A percentile compares a stretch with the other conserved stretches of the same genome.
Evolutionary conservation across 1,139 yeast genomes (phyloP).

Genomic region (Suhomyces choctaworum): DNA sequence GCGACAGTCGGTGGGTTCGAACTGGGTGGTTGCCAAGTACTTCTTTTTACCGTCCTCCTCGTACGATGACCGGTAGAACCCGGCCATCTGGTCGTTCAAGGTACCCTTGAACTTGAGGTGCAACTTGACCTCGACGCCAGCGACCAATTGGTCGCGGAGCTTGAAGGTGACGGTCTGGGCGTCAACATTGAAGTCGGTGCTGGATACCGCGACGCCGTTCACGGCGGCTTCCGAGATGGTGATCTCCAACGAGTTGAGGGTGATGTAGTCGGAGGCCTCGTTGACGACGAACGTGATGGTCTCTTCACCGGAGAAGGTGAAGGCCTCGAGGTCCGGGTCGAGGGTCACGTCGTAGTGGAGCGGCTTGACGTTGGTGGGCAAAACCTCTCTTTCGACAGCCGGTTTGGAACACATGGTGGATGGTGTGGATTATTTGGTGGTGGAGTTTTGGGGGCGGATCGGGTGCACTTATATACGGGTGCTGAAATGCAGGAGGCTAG

Average conservation of each 20-base stretch:
- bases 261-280: conserved; percentile 51
- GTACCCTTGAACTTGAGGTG: conserved; percentile 64
- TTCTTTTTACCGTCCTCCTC: conserved; percentile 59
- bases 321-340: conserved; percentile 72
- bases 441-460: background rate
- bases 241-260: conserved; percentile 65
- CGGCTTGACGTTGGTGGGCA: conserved; percentile 75
- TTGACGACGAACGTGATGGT: conserved; percentile 64
- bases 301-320: conserved; percentile 69
- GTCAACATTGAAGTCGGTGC: conserved; percentile 48
- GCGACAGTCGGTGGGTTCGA: conserved; percentile 85
- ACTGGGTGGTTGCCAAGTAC: conserved; percentile 75
- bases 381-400: conserved; percentile 55
- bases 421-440: background rate
- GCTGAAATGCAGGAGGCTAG: background rate
- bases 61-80: conserved; percentile 79
- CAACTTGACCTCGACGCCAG: conserved; percentile 47
- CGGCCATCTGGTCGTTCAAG: conserved; percentile 67
- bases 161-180: conserved; percentile 65
- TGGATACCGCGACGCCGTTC: conserved; percentile 32
- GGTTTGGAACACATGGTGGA: conserved; percentile 12
- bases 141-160: conserved; percentile 49
- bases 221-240: conserved; percentile 56
- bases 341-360: conserved; percentile 66
- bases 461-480: background rate